A percentile compares a stretch with the other conserved stretches of the same genome.
These are phyloP conservation scores for Excoecaria agallocha DNA, from an alignment of 345 rosid genomes.

Conservation along the genomic window DNA sequence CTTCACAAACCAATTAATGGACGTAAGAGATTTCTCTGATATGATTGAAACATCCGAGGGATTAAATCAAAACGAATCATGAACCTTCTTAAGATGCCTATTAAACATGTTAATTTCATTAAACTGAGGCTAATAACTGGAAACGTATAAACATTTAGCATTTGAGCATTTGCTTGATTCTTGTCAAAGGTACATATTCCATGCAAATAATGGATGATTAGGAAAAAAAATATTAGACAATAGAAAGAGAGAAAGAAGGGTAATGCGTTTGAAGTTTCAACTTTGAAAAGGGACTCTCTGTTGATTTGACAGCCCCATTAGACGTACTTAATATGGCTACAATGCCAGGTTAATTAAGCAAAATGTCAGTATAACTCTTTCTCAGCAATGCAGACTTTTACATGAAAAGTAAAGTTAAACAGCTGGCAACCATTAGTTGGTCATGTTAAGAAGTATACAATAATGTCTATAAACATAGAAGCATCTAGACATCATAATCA, in stretches of 20 bases:
- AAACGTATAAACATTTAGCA: too few species aligned
- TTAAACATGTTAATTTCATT: background rate
- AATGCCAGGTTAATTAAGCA: background rate
- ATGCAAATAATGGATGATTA: too few species aligned
- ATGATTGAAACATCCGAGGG: background rate
- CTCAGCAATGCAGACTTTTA: background rate
- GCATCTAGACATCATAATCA: background rate
- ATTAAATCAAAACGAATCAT: background rate
- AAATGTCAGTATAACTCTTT: background rate
- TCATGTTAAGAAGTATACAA: background rate
- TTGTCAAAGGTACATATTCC: too few species aligned
- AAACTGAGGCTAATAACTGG: background rate
- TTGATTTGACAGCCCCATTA: background rate
- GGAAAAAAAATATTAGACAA: too few species aligned
- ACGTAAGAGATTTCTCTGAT: background rate
- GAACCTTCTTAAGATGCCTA: background rate
- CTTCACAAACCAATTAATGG: background rate
- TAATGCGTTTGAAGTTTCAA: too few species aligned
- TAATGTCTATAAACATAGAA: background rate
- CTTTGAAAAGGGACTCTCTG: too few species aligned
- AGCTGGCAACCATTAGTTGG: background rate
- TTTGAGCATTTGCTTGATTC: too few species aligned
- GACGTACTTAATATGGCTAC: background rate
- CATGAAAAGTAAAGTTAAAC: background rate
- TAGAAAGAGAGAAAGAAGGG: too few species aligned